Evolutionary conservation across 2,329 filamentous ascomycete species (phyloP).

Genomic region (Aspergillus tubingensis): DNA sequence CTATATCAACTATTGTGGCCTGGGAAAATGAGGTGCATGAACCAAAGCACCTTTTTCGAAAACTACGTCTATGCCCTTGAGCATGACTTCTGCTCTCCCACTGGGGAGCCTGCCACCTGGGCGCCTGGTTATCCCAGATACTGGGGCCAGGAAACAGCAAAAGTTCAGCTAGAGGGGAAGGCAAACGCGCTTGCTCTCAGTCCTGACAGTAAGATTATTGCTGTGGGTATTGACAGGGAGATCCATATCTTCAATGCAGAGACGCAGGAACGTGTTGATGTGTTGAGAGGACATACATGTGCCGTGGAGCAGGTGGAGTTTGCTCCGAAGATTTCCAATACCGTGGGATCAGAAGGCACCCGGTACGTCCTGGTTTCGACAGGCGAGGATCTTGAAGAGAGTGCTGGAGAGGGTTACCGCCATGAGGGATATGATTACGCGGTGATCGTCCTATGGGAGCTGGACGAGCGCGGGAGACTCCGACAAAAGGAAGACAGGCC

Average conservation of each 20-base stretch:
- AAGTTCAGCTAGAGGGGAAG: neutral
- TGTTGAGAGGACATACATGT: neutral
- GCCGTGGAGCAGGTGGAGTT: neutral
- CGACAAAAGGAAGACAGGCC: neutral
- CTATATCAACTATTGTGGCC: too few species aligned
- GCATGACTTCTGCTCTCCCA: neutral
- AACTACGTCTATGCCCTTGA: neutral
- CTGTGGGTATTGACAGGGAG: neutral
- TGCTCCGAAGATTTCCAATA: neutral
- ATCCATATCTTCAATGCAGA: neutral
- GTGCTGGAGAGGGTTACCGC: neutral
- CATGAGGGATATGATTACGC: neutral
- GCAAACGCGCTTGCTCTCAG: neutral
- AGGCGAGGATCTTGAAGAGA: neutral
- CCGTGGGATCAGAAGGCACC: neutral
- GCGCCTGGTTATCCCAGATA: neutral
- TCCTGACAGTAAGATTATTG: neutral
- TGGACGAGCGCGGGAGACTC: neutral
- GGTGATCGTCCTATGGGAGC: neutral
- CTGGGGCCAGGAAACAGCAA: slow-evolving; percentile 3
- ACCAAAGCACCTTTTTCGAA: neutral
- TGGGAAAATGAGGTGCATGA: neutral
- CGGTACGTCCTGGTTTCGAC: neutral
- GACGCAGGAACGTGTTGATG: slow-evolving; percentile 1
- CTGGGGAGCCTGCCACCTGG: neutral